Evolutionary conservation across 2,329 filamentous ascomycete species (phyloP).

Genomic region (Trichoderma breve): DNA sequence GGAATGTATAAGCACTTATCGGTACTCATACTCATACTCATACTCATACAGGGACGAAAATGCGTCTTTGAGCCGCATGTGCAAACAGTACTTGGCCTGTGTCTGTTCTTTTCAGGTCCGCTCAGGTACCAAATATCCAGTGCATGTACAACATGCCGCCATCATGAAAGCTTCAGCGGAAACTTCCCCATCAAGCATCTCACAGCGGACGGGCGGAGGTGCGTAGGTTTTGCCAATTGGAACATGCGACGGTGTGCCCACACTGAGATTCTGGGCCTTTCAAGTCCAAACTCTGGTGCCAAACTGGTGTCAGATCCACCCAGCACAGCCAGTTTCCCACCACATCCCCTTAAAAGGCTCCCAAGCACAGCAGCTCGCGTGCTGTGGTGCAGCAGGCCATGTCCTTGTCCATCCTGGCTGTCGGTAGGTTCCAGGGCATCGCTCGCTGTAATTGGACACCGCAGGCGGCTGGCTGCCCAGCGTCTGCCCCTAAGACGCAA

Average conservation of each 20-base stretch:
- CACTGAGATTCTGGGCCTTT: slow-evolving; percentile 19
- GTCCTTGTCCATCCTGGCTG: slow-evolving; percentile 6
- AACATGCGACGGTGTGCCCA: slow-evolving; percentile 19
- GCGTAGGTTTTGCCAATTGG: slow-evolving; percentile 2
- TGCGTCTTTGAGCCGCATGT: not conserved
- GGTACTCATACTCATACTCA: not conserved
- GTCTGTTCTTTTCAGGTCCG: not conserved
- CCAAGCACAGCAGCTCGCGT: slow-evolving; percentile 27
- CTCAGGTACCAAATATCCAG: not conserved
- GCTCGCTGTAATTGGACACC: slow-evolving; percentile 19
- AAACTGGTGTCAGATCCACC: slow-evolving; percentile 17
- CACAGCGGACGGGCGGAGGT: not conserved
- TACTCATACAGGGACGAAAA: not conserved
- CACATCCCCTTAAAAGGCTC: slow-evolving; percentile 2
- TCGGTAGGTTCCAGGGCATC: slow-evolving; percentile 18
- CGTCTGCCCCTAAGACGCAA: slow-evolving; percentile 4
- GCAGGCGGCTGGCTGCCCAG: slow-evolving; percentile 11
- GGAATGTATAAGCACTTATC: not conserved
- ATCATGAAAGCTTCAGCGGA: not conserved
- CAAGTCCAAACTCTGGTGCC: slow-evolving; percentile 7
- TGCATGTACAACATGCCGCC: not conserved
- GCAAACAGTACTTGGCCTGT: not conserved
- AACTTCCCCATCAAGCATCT: not conserved
- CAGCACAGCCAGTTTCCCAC: slow-evolving; percentile 7
- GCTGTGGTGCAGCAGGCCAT: slow-evolving; percentile 21